These are phyloP conservation scores for Diddensiella caesifluorescens DNA, from an alignment of 805 yeast genomes.

Conservation along the genomic window DNA sequence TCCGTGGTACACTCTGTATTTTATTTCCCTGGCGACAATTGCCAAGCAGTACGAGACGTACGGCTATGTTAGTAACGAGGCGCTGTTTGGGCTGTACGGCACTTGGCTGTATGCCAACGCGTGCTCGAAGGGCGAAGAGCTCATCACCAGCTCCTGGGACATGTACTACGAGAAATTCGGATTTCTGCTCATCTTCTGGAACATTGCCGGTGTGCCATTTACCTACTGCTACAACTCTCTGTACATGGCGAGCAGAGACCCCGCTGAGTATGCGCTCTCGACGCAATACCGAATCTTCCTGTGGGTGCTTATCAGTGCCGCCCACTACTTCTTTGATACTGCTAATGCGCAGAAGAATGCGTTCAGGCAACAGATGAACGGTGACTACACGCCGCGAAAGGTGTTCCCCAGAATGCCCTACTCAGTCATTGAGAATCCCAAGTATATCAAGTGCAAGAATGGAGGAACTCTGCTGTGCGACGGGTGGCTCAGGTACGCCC, in stretches of 20 bases:
- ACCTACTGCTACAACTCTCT: conserved; percentile 94
- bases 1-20: conserved; percentile 91
- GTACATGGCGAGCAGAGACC: conserved; percentile 76
- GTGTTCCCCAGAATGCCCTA: conserved; percentile 92
- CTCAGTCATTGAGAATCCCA: conserved; percentile 77
- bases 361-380: conserved; percentile 71
- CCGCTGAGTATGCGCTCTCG: conserved; percentile 75
- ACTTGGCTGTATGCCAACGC: conserved; percentile 96
- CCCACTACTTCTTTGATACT: conserved; percentile 92
- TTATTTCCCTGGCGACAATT: conserved; percentile 67
- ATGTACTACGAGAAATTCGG: conserved; percentile 99
- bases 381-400: conserved; percentile 70
- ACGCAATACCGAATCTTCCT: conserved; percentile 52
- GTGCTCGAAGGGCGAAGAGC: conserved; percentile 95
- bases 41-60: conserved; percentile 75
- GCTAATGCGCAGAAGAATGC: conserved; percentile 92
- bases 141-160: conserved; percentile 98
- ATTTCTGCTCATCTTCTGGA: conserved; percentile 98
- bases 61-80: conserved; percentile 76
- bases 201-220: conserved; percentile 98
- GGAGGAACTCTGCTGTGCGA: conserved; percentile 84
- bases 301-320: conserved; percentile 51
- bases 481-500: conserved; percentile 92
- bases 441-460: conserved; percentile 73
- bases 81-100: conserved; percentile 66